A percentile compares a stretch with the other conserved stretches of the same genome.
Conservation (phyloP, 805 yeast species). For the Maudiozyma barnettii region DNA sequence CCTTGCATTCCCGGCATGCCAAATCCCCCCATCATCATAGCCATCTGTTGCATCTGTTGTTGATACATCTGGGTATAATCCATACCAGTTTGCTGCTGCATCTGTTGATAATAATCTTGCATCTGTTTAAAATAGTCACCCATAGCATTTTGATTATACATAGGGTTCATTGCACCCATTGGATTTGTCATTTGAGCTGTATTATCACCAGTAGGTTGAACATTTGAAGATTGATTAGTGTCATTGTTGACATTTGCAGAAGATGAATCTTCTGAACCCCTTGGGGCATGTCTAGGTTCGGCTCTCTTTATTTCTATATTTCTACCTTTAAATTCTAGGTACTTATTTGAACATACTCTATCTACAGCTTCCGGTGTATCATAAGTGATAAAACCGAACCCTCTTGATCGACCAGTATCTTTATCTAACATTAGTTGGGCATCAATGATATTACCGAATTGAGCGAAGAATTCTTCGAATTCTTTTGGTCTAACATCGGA, state of each 20-base stretch:
- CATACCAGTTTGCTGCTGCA: slow-evolving; percentile 29
- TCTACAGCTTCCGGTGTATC: slow-evolving; percentile 94
- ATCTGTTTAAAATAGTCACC: slow-evolving; percentile 55
- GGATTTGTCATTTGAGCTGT: slow-evolving; percentile 19
- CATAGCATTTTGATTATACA: slow-evolving; percentile 45
- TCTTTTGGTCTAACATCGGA: slow-evolving; percentile 89
- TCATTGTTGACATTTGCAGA: slow-evolving; percentile 7
- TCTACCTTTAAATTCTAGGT: slow-evolving; percentile 76
- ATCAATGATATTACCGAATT: slow-evolving; percentile 86
- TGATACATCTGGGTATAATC: slow-evolving; percentile 30
- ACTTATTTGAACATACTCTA: slow-evolving; percentile 71
- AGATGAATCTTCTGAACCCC: slow-evolving; percentile 10
- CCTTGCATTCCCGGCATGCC: slow-evolving; percentile 17
- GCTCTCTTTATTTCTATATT: slow-evolving; percentile 79
- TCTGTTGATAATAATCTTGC: slow-evolving; percentile 40
- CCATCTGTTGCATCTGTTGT: slow-evolving; percentile 31
- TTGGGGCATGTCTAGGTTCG: slow-evolving; percentile 68
- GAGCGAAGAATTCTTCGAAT: slow-evolving; percentile 75
- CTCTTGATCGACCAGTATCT: slow-evolving; percentile 94
- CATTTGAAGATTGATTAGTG: slow-evolving; percentile 16
- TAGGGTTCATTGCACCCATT: slow-evolving; percentile 21
- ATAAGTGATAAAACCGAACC: slow-evolving; percentile 93
- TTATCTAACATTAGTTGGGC: slow-evolving; percentile 96
- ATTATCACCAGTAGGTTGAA: slow-evolving; percentile 20
- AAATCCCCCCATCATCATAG: slow-evolving; percentile 16